Conservation (phyloP, 345 rosid species). For the Angophora floribunda region DNA sequence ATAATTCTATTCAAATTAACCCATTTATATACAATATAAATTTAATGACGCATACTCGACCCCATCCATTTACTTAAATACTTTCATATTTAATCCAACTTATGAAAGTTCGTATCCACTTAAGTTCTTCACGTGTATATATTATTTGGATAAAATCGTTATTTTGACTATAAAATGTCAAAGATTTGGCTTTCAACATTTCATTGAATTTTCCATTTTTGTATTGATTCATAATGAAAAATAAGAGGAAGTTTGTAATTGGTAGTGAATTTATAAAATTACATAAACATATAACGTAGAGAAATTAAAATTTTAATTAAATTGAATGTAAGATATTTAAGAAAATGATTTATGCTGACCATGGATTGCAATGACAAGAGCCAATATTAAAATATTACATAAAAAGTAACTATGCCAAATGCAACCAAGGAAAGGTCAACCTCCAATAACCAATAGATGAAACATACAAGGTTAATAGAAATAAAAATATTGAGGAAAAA, state of each 20-base stretch:
- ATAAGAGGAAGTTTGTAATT: neutral
- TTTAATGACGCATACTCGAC: neutral
- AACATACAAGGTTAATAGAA: neutral
- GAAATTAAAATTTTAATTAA: neutral
- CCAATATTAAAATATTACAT: neutral
- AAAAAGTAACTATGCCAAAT: neutral
- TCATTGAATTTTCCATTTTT: neutral
- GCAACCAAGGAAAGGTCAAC: neutral
- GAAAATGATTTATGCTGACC: neutral
- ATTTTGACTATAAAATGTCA: neutral
- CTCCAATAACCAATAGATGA: fast-evolving
- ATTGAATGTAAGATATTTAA: neutral
- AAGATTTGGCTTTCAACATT: neutral
- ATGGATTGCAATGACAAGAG: neutral
- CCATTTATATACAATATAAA: neutral
- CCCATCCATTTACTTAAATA: neutral
- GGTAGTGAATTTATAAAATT: neutral
- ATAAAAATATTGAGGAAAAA: neutral
- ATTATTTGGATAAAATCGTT: neutral
- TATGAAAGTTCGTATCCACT: neutral
- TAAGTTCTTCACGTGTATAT: neutral
- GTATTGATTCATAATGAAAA: neutral
- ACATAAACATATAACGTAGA: neutral
- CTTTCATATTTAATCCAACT: neutral
- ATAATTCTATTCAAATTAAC: neutral